Percentiles rank a stretch among this genome's conserved stretches.
phyloP scores from a whole-genome alignment of 2,329 filamentous ascomycete species.

The Chaetomiaceae sp. region DNA sequence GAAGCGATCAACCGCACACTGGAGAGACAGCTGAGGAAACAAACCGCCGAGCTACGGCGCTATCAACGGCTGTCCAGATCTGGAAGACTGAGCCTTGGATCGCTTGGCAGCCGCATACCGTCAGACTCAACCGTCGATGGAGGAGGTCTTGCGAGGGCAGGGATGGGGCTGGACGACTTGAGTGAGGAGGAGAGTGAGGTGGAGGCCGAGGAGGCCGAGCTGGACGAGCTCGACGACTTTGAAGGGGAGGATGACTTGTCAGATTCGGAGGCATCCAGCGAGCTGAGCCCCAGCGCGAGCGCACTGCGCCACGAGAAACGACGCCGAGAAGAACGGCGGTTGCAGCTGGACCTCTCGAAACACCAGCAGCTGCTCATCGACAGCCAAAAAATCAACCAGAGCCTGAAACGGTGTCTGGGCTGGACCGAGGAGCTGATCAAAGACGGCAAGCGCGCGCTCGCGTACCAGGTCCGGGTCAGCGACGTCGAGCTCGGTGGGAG shows the following conservation, averaged over 20 bases:
- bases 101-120: constrained; percentile 33
- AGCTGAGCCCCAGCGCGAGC: constrained; percentile 35
- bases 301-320: constrained; percentile 43
- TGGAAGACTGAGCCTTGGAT: constrained; percentile 59
- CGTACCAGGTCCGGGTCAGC: constrained; percentile 70
- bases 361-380: constrained; percentile 85
- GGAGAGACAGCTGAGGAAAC: constrained; percentile 85
- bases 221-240: constrained; percentile 36
- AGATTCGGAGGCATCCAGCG: constrained; percentile 33
- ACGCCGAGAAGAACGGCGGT: constrained; percentile 71
- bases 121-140: constrained; percentile 39
- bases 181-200: constrained; percentile 40
- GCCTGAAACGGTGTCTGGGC: constrained; percentile 78
- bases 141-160: constrained; percentile 36
- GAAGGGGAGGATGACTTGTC: constrained; percentile 48
- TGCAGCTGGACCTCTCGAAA: constrained; percentile 79
- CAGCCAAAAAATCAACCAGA: constrained; percentile 93
- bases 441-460: constrained; percentile 80
- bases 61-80: constrained; percentile 81
- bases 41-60: constrained; percentile 78
- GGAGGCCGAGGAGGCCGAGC: constrained; percentile 44
- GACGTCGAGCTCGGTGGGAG: constrained; percentile 79
- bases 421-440: constrained; percentile 88
- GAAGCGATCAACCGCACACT: constrained; percentile 91
- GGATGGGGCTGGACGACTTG: constrained; percentile 44